Conservation (phyloP, 1,284 basidiomycete species). For the Fistulinella cinereoalba region DNA sequence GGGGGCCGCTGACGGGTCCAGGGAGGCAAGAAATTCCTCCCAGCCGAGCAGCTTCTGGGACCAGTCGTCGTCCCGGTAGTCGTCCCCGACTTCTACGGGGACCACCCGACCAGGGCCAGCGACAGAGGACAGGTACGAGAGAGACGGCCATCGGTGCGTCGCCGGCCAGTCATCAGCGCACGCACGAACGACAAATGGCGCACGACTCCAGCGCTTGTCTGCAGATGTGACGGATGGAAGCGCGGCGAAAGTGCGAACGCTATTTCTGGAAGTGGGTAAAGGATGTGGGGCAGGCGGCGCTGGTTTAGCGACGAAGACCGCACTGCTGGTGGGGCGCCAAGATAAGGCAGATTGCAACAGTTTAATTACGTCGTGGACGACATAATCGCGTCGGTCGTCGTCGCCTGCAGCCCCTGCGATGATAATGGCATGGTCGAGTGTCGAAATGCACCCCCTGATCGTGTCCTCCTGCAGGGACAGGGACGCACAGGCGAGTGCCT, state of each 20-base stretch:
- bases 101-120: conserved; percentile 81
- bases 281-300: conserved; percentile 11
- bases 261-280: conserved; percentile 24
- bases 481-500: conserved; percentile 43
- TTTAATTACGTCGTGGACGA: conserved; percentile 60
- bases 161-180: conserved; percentile 72
- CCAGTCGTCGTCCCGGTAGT: conserved; percentile 85
- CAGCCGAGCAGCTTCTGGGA: conserved; percentile 77
- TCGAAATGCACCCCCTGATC: conserved; percentile 43
- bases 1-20: conserved; percentile 41
- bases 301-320: conserved; percentile 13
- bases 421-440: conserved; percentile 79
- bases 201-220: conserved; percentile 37
- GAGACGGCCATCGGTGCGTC: conserved; percentile 64
- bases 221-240: conserved; percentile 61
- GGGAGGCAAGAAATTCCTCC: conserved; percentile 65
- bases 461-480: conserved; percentile 26
- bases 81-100: conserved; percentile 85
- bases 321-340: conserved; percentile 11
- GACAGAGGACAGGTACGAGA: conserved; percentile 61
- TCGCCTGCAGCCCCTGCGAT: conserved; percentile 76
- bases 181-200: conserved; percentile 73
- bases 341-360: conserved; percentile 38
- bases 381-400: conserved; percentile 48
- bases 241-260: conserved; percentile 37